phyloP scores from a whole-genome alignment of 108 stramenopile genomes.

The Nitzschia sp. region DNA sequence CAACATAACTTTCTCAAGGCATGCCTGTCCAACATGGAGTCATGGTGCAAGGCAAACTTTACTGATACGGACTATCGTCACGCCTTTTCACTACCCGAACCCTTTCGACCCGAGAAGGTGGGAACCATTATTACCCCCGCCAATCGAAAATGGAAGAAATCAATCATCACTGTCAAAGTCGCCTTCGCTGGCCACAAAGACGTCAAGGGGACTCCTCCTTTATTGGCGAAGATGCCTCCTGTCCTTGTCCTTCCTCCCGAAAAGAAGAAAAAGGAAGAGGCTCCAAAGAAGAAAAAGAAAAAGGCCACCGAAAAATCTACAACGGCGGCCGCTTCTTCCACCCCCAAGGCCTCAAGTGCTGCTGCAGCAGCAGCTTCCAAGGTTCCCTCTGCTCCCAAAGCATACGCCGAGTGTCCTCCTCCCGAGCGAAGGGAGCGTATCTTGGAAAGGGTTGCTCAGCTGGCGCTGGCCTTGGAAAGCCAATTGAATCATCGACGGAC shows the following conservation, averaged over 20 bases:
- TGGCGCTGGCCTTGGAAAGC: slow-evolving; percentile 25
- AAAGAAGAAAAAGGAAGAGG: slow-evolving; percentile 16
- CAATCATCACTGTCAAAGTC: slow-evolving; percentile 13
- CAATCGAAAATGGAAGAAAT: slow-evolving; percentile 23
- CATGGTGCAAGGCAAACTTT: slow-evolving; percentile 52
- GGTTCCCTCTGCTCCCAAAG: slow-evolving; percentile 10
- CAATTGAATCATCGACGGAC: slow-evolving; percentile 15
- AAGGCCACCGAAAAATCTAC: neutral
- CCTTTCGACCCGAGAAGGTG: slow-evolving; percentile 10
- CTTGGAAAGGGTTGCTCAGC: slow-evolving; percentile 25
- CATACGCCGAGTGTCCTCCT: slow-evolving; percentile 38
- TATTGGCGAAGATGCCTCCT: slow-evolving; percentile 6
- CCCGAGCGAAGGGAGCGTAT: slow-evolving; percentile 35
- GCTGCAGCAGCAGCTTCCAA: neutral
- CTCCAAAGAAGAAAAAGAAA: slow-evolving; percentile 14
- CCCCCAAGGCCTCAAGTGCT: neutral
- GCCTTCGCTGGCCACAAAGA: slow-evolving; percentile 16
- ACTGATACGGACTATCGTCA: slow-evolving; percentile 38
- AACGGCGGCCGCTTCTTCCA: neutral
- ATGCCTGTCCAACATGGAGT: slow-evolving; percentile 54
- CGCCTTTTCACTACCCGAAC: slow-evolving; percentile 25
- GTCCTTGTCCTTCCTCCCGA: neutral
- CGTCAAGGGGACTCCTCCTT: neutral
- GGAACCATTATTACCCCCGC: slow-evolving; percentile 8
- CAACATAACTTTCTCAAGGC: slow-evolving; percentile 54